Conservation (phyloP, 345 rosid species). For the Mangifera indica region DNA sequence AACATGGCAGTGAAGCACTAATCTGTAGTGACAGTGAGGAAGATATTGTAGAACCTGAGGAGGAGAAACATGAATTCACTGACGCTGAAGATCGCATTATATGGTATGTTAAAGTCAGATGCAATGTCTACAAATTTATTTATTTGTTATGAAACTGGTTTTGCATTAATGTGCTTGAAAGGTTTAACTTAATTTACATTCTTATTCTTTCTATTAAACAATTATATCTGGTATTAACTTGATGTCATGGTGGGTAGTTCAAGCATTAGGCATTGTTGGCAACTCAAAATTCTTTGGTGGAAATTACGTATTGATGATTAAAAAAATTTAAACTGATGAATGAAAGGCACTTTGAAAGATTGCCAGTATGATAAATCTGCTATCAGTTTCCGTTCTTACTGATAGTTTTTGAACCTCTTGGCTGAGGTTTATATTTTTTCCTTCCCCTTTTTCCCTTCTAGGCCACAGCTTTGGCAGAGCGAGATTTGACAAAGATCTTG, state of each 20-base stretch:
- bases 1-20: slow-evolving; percentile 91
- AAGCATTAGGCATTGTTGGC: background rate
- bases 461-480: no score
- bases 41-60: slow-evolving; percentile 72
- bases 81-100: slow-evolving; percentile 80
- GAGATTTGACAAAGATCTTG: background rate
- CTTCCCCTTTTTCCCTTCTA: background rate
- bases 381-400: background rate
- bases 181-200: background rate
- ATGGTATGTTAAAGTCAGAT: slow-evolving; percentile 50
- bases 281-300: slow-evolving; percentile 3
- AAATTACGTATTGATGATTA: slow-evolving; percentile 1
- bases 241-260: background rate
- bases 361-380: background rate
- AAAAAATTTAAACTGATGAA: background rate
- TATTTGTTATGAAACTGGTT: background rate
- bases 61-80: slow-evolving; percentile 76
- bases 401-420: background rate
- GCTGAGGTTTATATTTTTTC: background rate
- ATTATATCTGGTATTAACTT: background rate
- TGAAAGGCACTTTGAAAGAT: background rate
- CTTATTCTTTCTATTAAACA: background rate
- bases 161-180: background rate
- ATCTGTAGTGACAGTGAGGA: slow-evolving; percentile 97
- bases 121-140: slow-evolving; percentile 1